phyloP scores from a whole-genome alignment of 306 rosid species.

The Vicia sativa region DNA sequence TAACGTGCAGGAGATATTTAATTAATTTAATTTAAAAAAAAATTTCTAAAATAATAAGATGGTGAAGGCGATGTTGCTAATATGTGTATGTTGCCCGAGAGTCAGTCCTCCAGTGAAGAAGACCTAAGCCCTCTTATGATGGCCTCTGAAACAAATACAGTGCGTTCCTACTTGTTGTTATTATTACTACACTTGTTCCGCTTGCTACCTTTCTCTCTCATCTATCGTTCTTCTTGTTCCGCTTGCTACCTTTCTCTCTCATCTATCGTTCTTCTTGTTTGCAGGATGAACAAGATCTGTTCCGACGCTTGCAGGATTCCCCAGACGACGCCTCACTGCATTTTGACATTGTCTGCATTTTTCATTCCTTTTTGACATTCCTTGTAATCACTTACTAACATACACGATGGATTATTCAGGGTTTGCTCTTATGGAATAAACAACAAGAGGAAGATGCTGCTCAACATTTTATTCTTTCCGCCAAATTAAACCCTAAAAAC shows the following conservation, averaged over 20 bases:
- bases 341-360: conserved; percentile 35
- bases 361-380: neutral
- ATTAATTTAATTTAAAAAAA: too few species aligned
- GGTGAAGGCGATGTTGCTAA: too few species aligned
- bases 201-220: neutral
- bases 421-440: conserved; percentile 65
- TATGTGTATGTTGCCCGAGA: neutral
- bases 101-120: neutral
- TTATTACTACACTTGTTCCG: neutral
- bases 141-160: neutral
- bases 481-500: conserved; percentile 72
- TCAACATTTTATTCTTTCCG: conserved; percentile 67
- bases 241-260: neutral
- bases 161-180: neutral
- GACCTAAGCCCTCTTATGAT: neutral
- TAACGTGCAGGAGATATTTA: too few species aligned
- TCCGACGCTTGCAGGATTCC: conserved; percentile 44
- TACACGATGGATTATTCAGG: conserved; percentile 46
- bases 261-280: neutral
- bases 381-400: neutral
- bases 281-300: conserved; percentile 41
- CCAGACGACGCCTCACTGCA: conserved; percentile 40
- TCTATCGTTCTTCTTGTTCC: neutral
- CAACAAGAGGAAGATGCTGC: conserved; percentile 62
- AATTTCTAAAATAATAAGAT: too few species aligned